Conservation (phyloP, 176 grass and related monocot species). For the Oryza meridionalis region DNA sequence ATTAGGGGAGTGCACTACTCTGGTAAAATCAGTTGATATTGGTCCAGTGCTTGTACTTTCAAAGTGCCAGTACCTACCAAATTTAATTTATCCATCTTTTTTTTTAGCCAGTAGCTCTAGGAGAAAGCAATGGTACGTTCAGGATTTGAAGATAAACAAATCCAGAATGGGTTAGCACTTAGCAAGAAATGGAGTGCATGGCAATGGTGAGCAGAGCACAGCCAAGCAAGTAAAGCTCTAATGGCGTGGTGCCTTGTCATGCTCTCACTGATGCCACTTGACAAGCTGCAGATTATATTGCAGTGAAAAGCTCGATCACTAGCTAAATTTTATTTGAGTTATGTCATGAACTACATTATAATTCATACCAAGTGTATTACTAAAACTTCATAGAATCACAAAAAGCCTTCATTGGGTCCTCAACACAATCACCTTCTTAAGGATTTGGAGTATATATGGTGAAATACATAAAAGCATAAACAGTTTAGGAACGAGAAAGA, state of each 20-base stretch:
- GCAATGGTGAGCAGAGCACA: neutral
- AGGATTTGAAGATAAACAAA: neutral
- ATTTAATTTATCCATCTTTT: neutral
- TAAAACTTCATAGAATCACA: neutral
- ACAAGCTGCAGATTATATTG: neutral
- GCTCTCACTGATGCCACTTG: neutral
- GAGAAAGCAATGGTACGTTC: neutral
- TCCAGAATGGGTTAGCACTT: slow-evolving; percentile 1
- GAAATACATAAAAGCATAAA: too few relatives aligned
- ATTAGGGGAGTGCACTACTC: neutral
- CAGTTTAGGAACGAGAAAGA: too few relatives aligned
- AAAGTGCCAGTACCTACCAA: neutral
- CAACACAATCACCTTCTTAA: too few relatives aligned
- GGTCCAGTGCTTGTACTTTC: neutral
- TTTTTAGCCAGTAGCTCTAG: neutral
- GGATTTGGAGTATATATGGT: too few relatives aligned
- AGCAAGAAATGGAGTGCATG: neutral
- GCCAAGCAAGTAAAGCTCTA: neutral
- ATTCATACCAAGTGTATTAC: neutral
- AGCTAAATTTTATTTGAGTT: neutral
- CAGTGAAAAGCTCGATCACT: neutral
- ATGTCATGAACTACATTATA: neutral
- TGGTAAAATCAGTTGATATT: neutral
- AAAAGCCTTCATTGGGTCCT: too few relatives aligned
- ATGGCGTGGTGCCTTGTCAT: neutral